Conservation (phyloP, 257 asterid species). For the Plantago major region DNA sequence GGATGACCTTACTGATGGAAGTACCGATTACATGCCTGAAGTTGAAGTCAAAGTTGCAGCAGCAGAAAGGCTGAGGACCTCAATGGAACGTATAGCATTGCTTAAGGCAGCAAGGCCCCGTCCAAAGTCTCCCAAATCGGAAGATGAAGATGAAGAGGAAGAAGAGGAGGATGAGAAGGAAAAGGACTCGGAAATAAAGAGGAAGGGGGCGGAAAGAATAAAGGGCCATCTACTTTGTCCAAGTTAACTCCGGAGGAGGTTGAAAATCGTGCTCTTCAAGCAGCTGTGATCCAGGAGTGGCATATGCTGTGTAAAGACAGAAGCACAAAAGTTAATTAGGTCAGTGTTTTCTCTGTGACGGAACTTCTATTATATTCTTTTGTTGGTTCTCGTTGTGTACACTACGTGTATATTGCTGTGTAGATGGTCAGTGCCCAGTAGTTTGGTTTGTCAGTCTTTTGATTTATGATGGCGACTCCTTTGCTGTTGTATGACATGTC, state of each 20-base stretch:
- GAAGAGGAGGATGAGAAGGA: conserved; percentile 36
- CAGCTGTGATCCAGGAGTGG: conserved; percentile 84
- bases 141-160: conserved; percentile 35
- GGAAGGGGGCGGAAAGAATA: conserved; percentile 39
- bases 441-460: background rate
- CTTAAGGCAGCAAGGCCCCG: conserved; percentile 79
- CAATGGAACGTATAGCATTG: conserved; percentile 83
- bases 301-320: conserved; percentile 72
- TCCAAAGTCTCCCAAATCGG: conserved; percentile 47
- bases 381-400: background rate
- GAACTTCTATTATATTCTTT: background rate
- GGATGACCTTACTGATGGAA: conserved; percentile 86
- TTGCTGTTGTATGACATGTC: conserved; percentile 2
- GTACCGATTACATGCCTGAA: conserved; percentile 82
- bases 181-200: conserved; percentile 20
- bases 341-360: background rate
- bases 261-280: conserved; percentile 83
- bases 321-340: conserved; percentile 42
- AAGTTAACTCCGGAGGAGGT: conserved; percentile 74
- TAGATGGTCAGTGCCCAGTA: background rate
- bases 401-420: background rate
- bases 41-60: conserved; percentile 86
- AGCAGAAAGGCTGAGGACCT: conserved; percentile 62
- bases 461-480: background rate
- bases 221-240: conserved; percentile 60